phyloP scores from a whole-genome alignment of 2,329 filamentous ascomycete species.

The Alternaria postmessia region DNA sequence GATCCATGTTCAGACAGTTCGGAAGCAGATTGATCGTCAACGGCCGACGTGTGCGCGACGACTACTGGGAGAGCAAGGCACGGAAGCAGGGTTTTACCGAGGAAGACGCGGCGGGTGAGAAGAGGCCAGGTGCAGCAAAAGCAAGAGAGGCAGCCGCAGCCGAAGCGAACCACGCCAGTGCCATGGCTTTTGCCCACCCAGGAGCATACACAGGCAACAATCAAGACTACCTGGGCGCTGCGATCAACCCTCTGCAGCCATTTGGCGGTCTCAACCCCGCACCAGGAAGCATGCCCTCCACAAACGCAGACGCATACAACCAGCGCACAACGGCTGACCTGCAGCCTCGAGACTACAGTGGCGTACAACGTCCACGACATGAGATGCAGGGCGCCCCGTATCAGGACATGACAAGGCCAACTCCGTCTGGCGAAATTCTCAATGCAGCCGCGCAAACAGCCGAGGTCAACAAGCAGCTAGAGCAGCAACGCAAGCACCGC shows the following conservation, averaged over 20 bases:
- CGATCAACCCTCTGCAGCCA: conserved; percentile 45
- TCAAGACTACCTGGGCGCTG: conserved; percentile 42
- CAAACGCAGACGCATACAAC: conserved; percentile 70
- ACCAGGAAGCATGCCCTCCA: conserved; percentile 76
- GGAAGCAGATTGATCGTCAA: conserved; percentile 92
- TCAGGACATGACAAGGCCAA: conserved; percentile 82
- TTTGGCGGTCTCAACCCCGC: conserved; percentile 70
- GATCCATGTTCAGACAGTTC: conserved; percentile 99
- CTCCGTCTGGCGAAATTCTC: conserved; percentile 78
- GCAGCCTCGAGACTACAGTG: conserved; percentile 81
- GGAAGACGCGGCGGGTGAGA: conserved; percentile 93
- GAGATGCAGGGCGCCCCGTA: conserved; percentile 85
- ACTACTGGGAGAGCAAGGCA: conserved; percentile 98
- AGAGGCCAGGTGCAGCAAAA: conserved; percentile 90
- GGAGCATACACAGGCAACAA: conserved; percentile 44
- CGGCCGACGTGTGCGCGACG: conserved; percentile 89
- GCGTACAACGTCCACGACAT: conserved; percentile 84
- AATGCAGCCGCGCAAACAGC: conserved; percentile 87
- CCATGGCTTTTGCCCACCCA: conserved; percentile 43
- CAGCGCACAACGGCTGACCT: conserved; percentile 78
- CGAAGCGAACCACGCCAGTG: conserved; percentile 65
- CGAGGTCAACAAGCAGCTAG: conserved; percentile 87
- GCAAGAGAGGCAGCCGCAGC: conserved; percentile 82
- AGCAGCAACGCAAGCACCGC: conserved; percentile 80
- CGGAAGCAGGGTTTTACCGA: conserved; percentile 98